Percentiles rank a stretch among this genome's conserved stretches.
These are phyloP conservation scores for Schizosaccharomyces japonicus DNA, from an alignment of 805 yeast genomes.

Conservation along the genomic window DNA sequence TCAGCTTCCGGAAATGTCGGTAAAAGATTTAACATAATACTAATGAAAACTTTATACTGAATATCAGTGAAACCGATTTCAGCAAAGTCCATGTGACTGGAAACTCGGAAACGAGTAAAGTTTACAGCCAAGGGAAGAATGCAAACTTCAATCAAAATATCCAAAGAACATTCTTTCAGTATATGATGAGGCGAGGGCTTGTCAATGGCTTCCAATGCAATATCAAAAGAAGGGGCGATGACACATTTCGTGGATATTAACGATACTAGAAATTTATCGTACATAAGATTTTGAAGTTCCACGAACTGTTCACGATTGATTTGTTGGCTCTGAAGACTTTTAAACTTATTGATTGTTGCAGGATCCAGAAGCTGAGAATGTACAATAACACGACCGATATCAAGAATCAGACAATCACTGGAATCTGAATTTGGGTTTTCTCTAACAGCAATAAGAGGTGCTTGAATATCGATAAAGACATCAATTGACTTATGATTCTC, in stretches of 20 bases:
- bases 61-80: constrained; percentile 57
- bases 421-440: constrained; percentile 53
- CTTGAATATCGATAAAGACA: constrained; percentile 69
- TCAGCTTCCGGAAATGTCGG: constrained; percentile 23
- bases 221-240: constrained; percentile 63
- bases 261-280: constrained; percentile 57
- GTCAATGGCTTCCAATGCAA: constrained; percentile 17
- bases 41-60: constrained; percentile 74
- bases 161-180: constrained; percentile 52
- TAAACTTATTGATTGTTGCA: constrained; percentile 41
- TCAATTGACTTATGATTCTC: constrained; percentile 85
- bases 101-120: constrained; percentile 45
- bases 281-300: constrained; percentile 53
- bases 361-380: constrained; percentile 57
- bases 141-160: constrained; percentile 53
- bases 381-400: constrained; percentile 85
- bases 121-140: constrained; percentile 61
- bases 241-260: constrained; percentile 62
- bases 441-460: constrained; percentile 76
- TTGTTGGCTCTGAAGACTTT: constrained; percentile 27
- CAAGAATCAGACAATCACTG: constrained; percentile 74
- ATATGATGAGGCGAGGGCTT: constrained; percentile 30
- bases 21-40: constrained; percentile 40
- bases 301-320: constrained; percentile 53
- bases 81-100: constrained; percentile 56